phyloP scores from a whole-genome alignment of 805 yeast genomes.

The Metschnikowia santaceciliae region DNA sequence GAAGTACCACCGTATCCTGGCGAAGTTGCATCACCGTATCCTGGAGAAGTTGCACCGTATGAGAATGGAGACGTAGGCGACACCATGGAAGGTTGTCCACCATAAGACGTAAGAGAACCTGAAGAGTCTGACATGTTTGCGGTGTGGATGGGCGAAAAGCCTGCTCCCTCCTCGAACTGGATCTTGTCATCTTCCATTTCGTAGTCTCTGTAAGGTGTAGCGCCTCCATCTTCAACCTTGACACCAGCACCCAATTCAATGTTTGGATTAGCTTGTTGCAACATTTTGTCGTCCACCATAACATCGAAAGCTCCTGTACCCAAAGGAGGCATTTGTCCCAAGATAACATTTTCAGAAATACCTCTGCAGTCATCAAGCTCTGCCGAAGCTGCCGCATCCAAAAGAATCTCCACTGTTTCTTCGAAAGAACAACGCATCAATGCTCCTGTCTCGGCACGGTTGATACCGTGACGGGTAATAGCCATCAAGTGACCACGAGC shows the following conservation, averaged over 20 bases:
- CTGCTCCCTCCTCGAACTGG: constrained; percentile 65
- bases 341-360: constrained; percentile 94
- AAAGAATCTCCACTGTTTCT: constrained; percentile 95
- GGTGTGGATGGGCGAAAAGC: constrained; percentile 92
- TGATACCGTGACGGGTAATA: constrained; percentile 98
- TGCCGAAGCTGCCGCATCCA: constrained; percentile 98
- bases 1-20: constrained; percentile 43
- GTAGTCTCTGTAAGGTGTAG: constrained; percentile 83
- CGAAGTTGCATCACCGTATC: constrained; percentile 46
- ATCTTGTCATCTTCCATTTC: constrained; percentile 59
- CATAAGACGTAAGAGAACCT: constrained; percentile 87
- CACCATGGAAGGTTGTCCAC: constrained; percentile 56
- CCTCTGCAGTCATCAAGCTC: constrained; percentile 98
- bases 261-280: constrained; percentile 56
- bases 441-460: constrained; percentile 98
- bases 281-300: constrained; percentile 84
- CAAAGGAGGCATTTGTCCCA: constrained; percentile 97
- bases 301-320: constrained; percentile 99
- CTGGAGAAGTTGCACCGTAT: constrained; percentile 44
- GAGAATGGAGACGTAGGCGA: constrained; percentile 59
- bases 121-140: constrained; percentile 71
- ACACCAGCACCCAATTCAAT: constrained; percentile 35
- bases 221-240: constrained; percentile 58
- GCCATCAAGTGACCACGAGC: constrained; percentile 98
- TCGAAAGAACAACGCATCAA: constrained; percentile 99